Percentiles rank a stretch among this genome's conserved stretches.
Evolutionary conservation across 495 filamentous ascomycete species (phyloP).

Genomic region (Penicillium simplicissimum): DNA sequence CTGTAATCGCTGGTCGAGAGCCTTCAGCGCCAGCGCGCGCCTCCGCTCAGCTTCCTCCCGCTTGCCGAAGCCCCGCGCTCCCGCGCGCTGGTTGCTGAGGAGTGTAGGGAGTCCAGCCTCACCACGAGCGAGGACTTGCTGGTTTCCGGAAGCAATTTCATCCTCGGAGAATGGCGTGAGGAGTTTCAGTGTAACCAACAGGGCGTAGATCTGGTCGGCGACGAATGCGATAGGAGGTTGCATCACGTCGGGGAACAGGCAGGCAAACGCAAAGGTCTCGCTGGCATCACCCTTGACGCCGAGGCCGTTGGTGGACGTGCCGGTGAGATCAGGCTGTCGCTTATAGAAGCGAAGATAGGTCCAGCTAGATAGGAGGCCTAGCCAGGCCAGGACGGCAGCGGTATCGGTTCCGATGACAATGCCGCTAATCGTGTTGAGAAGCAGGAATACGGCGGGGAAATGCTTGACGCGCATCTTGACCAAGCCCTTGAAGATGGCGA

Average conservation of each 20-base stretch:
- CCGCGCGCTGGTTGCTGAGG: conserved; percentile 48
- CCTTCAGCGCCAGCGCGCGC: conserved; percentile 84
- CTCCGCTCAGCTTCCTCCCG: conserved; percentile 91
- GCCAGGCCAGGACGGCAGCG: conserved; percentile 76
- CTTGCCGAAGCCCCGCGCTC: conserved; percentile 49
- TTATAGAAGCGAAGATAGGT: conserved; percentile 96
- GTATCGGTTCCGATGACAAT: conserved; percentile 83
- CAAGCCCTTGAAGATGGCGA: conserved; percentile 83
- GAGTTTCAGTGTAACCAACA: conserved; percentile 70
- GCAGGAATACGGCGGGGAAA: conserved; percentile 87
- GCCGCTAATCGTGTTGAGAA: conserved; percentile 73
- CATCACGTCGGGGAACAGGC: conserved; percentile 88
- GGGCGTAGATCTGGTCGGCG: conserved; percentile 70
- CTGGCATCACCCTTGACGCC: conserved; percentile 78
- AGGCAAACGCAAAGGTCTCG: conserved; percentile 92
- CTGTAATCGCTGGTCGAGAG: conserved; percentile 86
- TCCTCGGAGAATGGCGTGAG: conserved; percentile 86
- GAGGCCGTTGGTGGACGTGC: conserved; percentile 51
- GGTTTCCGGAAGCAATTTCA: conserved; percentile 79
- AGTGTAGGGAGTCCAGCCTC: conserved; percentile 68
- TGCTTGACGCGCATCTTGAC: conserved; percentile 90
- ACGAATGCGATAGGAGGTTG: conserved; percentile 75
- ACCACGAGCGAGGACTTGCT: conserved; percentile 64
- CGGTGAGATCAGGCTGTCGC: conserved; percentile 63
- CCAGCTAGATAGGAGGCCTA: conserved; percentile 87